Evolutionary conservation across 768 basidiomycete genomes (phyloP), one percentile per base, ranked within the genome.

Genomic region (Lyophyllum atratum): DNA sequence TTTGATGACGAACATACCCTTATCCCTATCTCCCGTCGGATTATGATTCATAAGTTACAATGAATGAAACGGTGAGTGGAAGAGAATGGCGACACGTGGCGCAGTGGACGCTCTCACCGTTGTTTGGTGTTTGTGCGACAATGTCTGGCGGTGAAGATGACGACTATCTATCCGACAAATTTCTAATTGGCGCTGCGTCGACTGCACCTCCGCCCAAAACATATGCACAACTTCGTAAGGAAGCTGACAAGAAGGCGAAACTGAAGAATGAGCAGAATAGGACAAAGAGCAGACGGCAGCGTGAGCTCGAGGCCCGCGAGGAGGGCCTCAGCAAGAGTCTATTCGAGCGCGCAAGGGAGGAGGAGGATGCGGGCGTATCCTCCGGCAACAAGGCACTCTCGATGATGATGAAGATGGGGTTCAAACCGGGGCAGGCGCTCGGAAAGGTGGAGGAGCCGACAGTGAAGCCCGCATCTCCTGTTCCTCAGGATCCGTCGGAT

Each of bases 341-440:
- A 21, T 93, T 95, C 64, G 88, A 91, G 65, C 79, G 84, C 42
- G 89, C 88, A 22, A 79, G 82, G 68, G 88, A 91, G 66, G 82
- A 84, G 43, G 80, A 83, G 59, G 80, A 79, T 57, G 76, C 73
- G 44, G 85, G 82, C 6, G 66, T 77, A 21, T 73, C 75, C 40
- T 71, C 76, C 51, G 78, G 81, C 42, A 93, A 83, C 75, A 94
- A 93, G 69, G 93, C 92, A 8, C 75, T 94, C 52, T 81, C 83
- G 15, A 93, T 95, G 77, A 95, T 95, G 93, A 85, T 90, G 82
- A 93, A 90, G 74, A 94, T 94, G 93, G 93, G 93, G 1, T 95
- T 92, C 76, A 89, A 88, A 73, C 85, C 90, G 2, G 93, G 93
- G 15, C 85, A 93, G 69, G 79, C 90, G 14, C 78, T 94, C 26